Percentiles rank a stretch among this genome's conserved stretches.
phyloP scores from a whole-genome alignment of 2,329 filamentous ascomycete species.

The Scedosporium aurantiacum region DNA sequence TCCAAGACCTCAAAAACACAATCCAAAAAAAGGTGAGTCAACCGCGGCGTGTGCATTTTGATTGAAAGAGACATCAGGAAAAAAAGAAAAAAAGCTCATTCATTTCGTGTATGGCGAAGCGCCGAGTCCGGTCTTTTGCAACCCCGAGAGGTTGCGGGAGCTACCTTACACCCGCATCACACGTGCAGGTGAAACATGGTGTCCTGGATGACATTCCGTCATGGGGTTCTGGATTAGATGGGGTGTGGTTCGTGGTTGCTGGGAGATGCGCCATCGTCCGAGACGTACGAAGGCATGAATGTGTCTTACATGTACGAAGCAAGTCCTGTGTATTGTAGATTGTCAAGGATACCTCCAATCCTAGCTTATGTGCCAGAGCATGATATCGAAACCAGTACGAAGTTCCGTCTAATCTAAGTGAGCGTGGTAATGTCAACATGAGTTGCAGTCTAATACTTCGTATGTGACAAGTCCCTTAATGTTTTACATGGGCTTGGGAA shows the following conservation, averaged over 20 bases:
- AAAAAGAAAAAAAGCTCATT: neutral
- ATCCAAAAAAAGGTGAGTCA: neutral
- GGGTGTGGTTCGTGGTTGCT: neutral
- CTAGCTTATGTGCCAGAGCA: no score
- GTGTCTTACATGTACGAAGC: neutral
- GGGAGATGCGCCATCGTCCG: neutral
- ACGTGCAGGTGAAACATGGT: neutral
- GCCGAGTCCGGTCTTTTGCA: neutral
- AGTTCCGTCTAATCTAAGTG: neutral
- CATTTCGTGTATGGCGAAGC: constrained; percentile 5
- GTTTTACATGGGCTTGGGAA: neutral
- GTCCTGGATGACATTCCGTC: neutral
- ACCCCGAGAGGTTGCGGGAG: neutral
- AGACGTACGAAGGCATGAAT: neutral
- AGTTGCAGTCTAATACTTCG: no score
- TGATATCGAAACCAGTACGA: neutral
- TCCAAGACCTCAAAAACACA: neutral
- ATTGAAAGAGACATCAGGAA: neutral
- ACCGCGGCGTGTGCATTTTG: neutral
- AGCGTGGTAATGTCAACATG: neutral
- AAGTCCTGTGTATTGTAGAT: neutral
- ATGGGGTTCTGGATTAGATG: neutral
- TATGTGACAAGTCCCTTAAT: neutral
- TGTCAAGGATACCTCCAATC: neutral
- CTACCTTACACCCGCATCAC: neutral